Evolutionary conservation across 1,139 yeast species (phyloP).

Genomic region (Nakaseomyces uthaithaninus): DNA sequence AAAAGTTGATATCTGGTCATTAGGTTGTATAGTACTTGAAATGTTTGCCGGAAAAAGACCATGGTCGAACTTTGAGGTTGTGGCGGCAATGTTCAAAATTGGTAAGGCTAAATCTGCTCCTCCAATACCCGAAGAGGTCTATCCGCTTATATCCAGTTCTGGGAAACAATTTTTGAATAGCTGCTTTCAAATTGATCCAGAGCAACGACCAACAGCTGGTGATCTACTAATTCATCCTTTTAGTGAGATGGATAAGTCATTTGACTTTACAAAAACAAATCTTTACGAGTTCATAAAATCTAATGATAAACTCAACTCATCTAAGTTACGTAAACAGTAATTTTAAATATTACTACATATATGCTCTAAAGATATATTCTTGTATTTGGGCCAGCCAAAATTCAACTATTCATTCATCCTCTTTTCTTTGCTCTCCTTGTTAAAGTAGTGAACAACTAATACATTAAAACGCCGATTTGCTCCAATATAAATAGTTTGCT

Average conservation of each 20-base stretch:
- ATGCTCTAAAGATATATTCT: neutral
- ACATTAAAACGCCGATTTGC: constrained; percentile 23
- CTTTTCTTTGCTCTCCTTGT: neutral
- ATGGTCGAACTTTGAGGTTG: constrained; percentile 74
- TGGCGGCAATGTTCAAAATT: constrained; percentile 64
- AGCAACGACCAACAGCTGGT: constrained; percentile 78
- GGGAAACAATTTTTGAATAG: constrained; percentile 66
- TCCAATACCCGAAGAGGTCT: constrained; percentile 85
- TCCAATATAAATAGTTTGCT: constrained; percentile 17
- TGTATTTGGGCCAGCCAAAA: constrained; percentile 3
- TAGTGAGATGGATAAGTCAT: constrained; percentile 41
- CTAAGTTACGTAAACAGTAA: constrained; percentile 21
- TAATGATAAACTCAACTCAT: constrained; percentile 39
- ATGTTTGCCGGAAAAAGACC: constrained; percentile 87
- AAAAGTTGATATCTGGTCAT: constrained; percentile 85
- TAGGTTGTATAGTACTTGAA: constrained; percentile 93
- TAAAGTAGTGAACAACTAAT: constrained; percentile 21
- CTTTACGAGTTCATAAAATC: constrained; percentile 49
- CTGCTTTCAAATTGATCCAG: constrained; percentile 80
- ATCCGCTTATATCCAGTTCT: constrained; percentile 48
- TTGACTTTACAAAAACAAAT: constrained; percentile 55
- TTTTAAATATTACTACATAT: constrained; percentile 2
- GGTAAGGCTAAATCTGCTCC: constrained; percentile 80
- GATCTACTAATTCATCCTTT: constrained; percentile 58
- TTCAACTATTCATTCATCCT: neutral